Percentiles rank a stretch among this genome's conserved stretches.
Conservation (phyloP, 2,329 filamentous ascomycete species). For the Penicillium nordicum region DNA sequence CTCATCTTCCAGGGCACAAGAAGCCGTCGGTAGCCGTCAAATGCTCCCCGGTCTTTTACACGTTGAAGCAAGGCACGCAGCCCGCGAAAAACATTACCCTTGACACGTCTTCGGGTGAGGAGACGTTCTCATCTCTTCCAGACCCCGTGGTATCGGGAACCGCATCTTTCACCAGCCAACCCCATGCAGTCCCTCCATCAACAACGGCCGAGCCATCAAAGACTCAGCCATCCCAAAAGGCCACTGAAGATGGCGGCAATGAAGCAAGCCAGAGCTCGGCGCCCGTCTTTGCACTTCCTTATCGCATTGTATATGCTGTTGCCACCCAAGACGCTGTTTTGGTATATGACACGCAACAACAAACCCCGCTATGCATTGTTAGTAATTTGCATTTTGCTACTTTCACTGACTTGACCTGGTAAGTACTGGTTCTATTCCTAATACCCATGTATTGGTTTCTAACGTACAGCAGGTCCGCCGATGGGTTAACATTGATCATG, state of each 20-base stretch:
- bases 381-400: constrained; percentile 97
- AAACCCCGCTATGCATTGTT: constrained; percentile 87
- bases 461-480: constrained; percentile 60
- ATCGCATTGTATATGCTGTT: constrained; percentile 93
- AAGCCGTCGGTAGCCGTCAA: constrained; percentile 95
- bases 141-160: constrained; percentile 68
- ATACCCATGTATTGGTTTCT: constrained; percentile 17
- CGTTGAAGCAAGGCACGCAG: constrained; percentile 64
- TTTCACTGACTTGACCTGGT: constrained; percentile 96
- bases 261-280: constrained; percentile 54
- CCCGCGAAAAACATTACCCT: constrained; percentile 87
- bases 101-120: constrained; percentile 84
- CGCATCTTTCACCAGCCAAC: constrained; percentile 37
- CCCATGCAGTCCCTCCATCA: constrained; percentile 75
- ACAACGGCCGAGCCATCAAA: constrained; percentile 48
- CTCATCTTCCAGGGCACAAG: constrained; percentile 93
- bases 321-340: constrained; percentile 94
- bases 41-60: constrained; percentile 89
- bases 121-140: constrained; percentile 76
- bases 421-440: constrained; percentile 37
- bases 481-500: constrained; percentile 78
- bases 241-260: constrained; percentile 49
- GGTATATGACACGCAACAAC: constrained; percentile 95
- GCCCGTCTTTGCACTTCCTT: constrained; percentile 75
- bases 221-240: constrained; percentile 53